Evolutionary conservation across 192 early-diverging fungal species (phyloP).

Genomic region (Pecoramyces ruminantium): DNA sequence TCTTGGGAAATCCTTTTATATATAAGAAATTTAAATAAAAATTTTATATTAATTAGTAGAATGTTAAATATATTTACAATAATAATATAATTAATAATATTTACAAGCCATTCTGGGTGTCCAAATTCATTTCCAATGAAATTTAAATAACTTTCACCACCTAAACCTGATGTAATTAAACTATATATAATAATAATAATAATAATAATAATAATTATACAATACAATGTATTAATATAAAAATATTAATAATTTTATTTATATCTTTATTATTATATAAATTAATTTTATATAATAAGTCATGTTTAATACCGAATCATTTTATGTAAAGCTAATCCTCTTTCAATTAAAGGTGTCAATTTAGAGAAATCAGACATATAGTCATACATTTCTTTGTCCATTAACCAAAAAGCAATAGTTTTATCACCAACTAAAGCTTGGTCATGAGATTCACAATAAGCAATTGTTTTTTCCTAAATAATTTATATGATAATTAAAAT

Average conservation of each 20-base stretch:
- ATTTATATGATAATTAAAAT: too few relatives aligned
- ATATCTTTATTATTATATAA: too few relatives aligned
- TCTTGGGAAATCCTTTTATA: slow-evolving; percentile 67
- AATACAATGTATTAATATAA: too few relatives aligned
- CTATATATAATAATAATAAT: not conserved
- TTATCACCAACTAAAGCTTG: slow-evolving; percentile 98
- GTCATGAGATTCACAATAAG: slow-evolving; percentile 91
- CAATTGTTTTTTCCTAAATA: slow-evolving; percentile 72
- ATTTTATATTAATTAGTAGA: not conserved
- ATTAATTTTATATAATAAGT: too few relatives aligned
- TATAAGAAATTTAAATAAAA: not conserved
- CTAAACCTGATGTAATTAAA: slow-evolving; percentile 68
- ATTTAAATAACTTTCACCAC: slow-evolving; percentile 89
- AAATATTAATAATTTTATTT: too few relatives aligned
- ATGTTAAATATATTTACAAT: not conserved
- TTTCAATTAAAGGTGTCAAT: slow-evolving; percentile 79
- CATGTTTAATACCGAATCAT: slow-evolving; percentile 57
- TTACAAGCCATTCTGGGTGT: slow-evolving; percentile 88
- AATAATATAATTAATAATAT: not conserved
- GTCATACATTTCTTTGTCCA: slow-evolving; percentile 97
- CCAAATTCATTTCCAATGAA: slow-evolving; percentile 83
- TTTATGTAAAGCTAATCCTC: slow-evolving; percentile 89
- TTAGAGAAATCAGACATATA: slow-evolving; percentile 70
- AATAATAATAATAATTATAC: not conserved
- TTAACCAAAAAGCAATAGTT: slow-evolving; percentile 95